Base-by-base conservation (phyloP, 495 filamentous ascomycete genomes). In the Acidiella bohemica region DNA sequence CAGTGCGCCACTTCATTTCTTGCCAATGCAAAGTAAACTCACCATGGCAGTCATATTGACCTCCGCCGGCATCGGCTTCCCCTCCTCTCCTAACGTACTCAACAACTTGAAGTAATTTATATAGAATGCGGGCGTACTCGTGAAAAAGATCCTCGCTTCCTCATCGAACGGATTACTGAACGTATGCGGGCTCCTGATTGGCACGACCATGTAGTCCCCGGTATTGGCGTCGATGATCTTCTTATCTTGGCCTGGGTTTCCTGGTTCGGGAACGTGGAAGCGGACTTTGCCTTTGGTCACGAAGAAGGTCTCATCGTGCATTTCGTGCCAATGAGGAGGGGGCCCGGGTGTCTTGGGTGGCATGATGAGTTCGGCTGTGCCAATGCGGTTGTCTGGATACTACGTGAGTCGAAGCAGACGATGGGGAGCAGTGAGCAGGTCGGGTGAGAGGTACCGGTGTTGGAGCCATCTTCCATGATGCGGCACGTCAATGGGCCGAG, bases 261-360 rank as follows among this genome's bases (percentile, higher is more conserved):
- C 25, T 1, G 46, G 31, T 5, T 66, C 62, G 0, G 67, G 65
- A 1, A 60, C 62, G 39, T 65, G 59, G 51, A 62, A 64, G 23
- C 60, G 57, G 13, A 62, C 49, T 13, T 44, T 54, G 50, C 70
- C 70, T 32, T 66, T 59, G 5, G 61, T 71, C 18, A 72, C 56
- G 29, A 71, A 54, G 57, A 73, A 75, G 21, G 65, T 61, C 56
- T 73, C 67, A 44, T 73, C 67, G 53, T 74, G 71, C 61, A 72
- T 66, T 43, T 61, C 58, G 52, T 65, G 62, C 62, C 59, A 67
- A 50, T 64, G 59, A 2, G 53, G 42, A 13, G 58, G 58, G 6
- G 70, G 71, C 3, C 68, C 71, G 4, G 62, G 53, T 10, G 60
- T 63, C 1, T 59, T 59, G 0, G 67, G 55, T 1, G 67, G 65